Conservation (phyloP, 805 yeast species). For the Wickerhamiella occidentalis region DNA sequence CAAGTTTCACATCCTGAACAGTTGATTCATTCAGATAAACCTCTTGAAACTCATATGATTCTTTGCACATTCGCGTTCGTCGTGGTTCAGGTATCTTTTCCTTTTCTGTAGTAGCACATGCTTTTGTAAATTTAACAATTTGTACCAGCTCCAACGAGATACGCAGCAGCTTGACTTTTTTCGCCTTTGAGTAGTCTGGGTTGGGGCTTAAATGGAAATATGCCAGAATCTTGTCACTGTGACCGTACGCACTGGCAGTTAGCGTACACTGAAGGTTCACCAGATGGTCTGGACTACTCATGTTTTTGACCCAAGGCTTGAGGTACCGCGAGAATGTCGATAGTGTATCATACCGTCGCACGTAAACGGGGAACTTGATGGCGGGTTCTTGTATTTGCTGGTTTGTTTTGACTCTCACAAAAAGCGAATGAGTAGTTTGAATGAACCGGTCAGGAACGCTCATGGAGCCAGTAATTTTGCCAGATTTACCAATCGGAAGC, state of each 20-base stretch:
- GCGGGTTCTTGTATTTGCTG: constrained; percentile 7
- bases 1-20: constrained; percentile 3
- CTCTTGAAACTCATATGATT: constrained; percentile 21
- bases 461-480: constrained; percentile 18
- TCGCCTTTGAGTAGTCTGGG: constrained; percentile 29
- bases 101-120: constrained; percentile 14
- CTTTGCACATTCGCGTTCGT: constrained; percentile 25
- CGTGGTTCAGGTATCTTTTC: constrained; percentile 26
- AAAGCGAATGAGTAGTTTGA: constrained; percentile 28
- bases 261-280: constrained; percentile 27
- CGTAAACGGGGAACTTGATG: constrained; percentile 26
- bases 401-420: constrained; percentile 22
- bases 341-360: constrained; percentile 30
- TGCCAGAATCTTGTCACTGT: constrained; percentile 28
- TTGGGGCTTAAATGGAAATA: constrained; percentile 27
- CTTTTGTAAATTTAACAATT: constrained; percentile 22
- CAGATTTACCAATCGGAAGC: constrained; percentile 29
- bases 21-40: constrained; percentile 22
- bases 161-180: constrained; percentile 29
- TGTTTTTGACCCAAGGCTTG: constrained; percentile 22
- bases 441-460: constrained; percentile 13
- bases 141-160: constrained; percentile 29
- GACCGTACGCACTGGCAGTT: constrained; percentile 31
- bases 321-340: constrained; percentile 30
- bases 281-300: constrained; percentile 28